Percentiles rank a stretch among this genome's conserved stretches.
These are phyloP conservation scores for Adansonia digitata DNA, from an alignment of 345 rosid genomes.

Conservation along the genomic window DNA sequence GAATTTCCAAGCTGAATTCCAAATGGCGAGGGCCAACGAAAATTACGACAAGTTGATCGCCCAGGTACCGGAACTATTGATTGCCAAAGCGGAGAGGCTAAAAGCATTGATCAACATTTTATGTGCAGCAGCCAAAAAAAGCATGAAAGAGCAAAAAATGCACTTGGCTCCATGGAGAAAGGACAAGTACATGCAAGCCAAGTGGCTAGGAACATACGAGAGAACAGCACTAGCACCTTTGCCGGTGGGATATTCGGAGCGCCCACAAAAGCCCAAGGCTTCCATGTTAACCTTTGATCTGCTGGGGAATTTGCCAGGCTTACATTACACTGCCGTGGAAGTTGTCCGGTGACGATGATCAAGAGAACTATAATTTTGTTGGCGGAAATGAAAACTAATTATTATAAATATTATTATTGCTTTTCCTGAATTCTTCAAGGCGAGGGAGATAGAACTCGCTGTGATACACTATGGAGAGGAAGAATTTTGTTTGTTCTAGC, in stretches of 20 bases:
- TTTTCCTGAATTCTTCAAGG: no score
- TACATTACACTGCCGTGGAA: conserved; percentile 39
- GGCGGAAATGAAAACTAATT: not conserved
- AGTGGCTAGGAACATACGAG: conserved; percentile 68
- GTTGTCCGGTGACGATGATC: conserved; percentile 41
- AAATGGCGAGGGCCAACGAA: conserved; percentile 67
- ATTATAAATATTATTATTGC: no score
- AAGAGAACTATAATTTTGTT: not conserved
- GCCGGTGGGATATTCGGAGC: conserved; percentile 23
- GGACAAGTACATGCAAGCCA: conserved; percentile 81
- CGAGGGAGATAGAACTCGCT: no score
- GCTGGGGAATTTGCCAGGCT: conserved; percentile 30
- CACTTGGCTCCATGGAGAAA: conserved; percentile 93
- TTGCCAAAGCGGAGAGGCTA: conserved; percentile 73
- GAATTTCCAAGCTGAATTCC: conserved; percentile 69
- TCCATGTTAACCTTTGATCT: conserved; percentile 71
- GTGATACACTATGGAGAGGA: no score
- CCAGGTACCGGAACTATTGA: conserved; percentile 58
- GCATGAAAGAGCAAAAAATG: conserved; percentile 81
- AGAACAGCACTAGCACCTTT: conserved; percentile 20
- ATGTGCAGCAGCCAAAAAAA: conserved; percentile 61
- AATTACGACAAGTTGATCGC: conserved; percentile 50
- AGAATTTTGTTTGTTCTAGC: no score
- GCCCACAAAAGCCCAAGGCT: conserved; percentile 45
- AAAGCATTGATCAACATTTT: conserved; percentile 57